Percentiles rank a stretch among this genome's conserved stretches.
Conservation (phyloP, 1,139 yeast genomes). For the Lodderomyces margitis region DNA sequence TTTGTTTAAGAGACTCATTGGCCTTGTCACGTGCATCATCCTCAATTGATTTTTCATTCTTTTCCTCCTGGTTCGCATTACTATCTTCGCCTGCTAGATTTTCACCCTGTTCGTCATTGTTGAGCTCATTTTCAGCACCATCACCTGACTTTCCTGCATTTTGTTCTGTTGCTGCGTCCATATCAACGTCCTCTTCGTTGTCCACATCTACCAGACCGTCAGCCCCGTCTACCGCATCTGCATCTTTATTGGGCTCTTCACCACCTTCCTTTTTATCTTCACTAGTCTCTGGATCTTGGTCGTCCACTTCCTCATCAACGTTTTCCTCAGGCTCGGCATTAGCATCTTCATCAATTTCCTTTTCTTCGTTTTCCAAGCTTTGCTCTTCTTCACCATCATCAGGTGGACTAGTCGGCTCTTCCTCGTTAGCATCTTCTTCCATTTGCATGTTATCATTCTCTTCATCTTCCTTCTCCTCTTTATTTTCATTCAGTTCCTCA, state of each 20-base stretch:
- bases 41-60: constrained; percentile 30
- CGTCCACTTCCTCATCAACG: constrained; percentile 63
- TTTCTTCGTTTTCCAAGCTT: constrained; percentile 21
- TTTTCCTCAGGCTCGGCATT: constrained; percentile 53
- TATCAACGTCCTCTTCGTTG: constrained; percentile 39
- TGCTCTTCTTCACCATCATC: constrained; percentile 23
- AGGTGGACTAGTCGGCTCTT: constrained; percentile 48
- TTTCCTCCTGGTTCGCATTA: constrained; percentile 76
- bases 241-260: constrained; percentile 20
- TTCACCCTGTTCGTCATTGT: constrained; percentile 2
- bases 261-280: constrained; percentile 51
- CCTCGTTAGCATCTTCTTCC: constrained; percentile 58
- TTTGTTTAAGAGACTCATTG: constrained; percentile 76
- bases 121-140: constrained; percentile 70
- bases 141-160: constrained; percentile 69
- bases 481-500: constrained; percentile 24
- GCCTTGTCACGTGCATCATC: constrained; percentile 72
- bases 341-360: constrained; percentile 41
- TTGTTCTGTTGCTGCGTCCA: constrained; percentile 56
- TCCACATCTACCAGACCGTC: constrained; percentile 40
- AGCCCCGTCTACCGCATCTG: constrained; percentile 25
- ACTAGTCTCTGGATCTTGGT: constrained; percentile 51
- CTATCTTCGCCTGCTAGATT: neutral
- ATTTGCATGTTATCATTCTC: constrained; percentile 64
- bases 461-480: constrained; percentile 19